A percentile compares a stretch with the other conserved stretches of the same genome.
Evolutionary conservation across 768 basidiomycete species (phyloP).

Genomic region (Solioccasus polychromus): DNA sequence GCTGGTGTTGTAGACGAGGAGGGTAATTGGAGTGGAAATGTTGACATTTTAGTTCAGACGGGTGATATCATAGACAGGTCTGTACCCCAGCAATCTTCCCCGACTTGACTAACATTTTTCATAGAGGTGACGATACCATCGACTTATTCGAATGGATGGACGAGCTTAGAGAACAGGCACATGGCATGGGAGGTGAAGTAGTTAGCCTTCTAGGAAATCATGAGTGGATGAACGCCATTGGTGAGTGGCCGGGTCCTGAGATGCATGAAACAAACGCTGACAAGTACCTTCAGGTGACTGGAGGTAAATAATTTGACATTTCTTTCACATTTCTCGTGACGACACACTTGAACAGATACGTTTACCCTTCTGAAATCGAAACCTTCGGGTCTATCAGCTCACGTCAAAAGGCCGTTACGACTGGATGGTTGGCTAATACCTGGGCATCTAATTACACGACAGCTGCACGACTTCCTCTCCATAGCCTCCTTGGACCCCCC

Average conservation of each 20-base stretch:
- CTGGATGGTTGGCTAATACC: slow-evolving; percentile 72
- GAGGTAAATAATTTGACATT: slow-evolving; percentile 48
- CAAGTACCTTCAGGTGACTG: slow-evolving; percentile 62
- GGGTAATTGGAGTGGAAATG: slow-evolving; percentile 78
- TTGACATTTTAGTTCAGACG: slow-evolving; percentile 90
- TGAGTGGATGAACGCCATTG: slow-evolving; percentile 92
- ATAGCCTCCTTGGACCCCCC: slow-evolving; percentile 62
- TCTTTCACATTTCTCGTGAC: slow-evolving; percentile 5
- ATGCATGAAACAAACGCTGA: slow-evolving; percentile 9
- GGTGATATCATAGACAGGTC: slow-evolving; percentile 94
- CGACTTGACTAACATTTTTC: slow-evolving; percentile 9
- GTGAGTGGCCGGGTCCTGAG: slow-evolving; percentile 32
- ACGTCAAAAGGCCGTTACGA: slow-evolving; percentile 71
- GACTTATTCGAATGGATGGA: slow-evolving; percentile 85
- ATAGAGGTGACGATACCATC: slow-evolving; percentile 87
- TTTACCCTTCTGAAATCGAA: slow-evolving; percentile 74
- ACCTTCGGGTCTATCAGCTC: slow-evolving; percentile 73
- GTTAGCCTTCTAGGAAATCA: slow-evolving; percentile 89
- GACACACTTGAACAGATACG: slow-evolving; percentile 56
- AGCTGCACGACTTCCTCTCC: slow-evolving; percentile 77
- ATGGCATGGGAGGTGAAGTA: slow-evolving; percentile 63
- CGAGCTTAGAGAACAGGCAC: slow-evolving; percentile 71
- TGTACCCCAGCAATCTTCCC: slow-evolving; percentile 14
- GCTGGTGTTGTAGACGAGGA: slow-evolving; percentile 69
- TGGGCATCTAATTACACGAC: slow-evolving; percentile 88